Percentiles rank a stretch among this genome's conserved stretches.
Conservation (phyloP, 305 asterid genomes). For the Fraxinus nigra region DNA sequence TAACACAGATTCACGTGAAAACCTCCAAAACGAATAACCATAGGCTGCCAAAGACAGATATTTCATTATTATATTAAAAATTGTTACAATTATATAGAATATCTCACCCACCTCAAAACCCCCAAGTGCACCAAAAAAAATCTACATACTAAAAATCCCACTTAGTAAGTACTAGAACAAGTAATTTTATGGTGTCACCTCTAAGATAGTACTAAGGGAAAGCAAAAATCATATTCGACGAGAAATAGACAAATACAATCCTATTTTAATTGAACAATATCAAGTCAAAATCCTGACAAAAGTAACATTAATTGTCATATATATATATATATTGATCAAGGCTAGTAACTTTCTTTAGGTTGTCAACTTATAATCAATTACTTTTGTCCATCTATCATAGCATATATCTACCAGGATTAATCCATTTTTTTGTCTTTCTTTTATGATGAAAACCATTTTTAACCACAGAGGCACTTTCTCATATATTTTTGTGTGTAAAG, state of each 20-base stretch:
- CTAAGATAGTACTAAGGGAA: neutral
- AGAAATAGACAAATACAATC: neutral
- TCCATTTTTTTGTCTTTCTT: neutral
- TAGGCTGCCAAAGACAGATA: neutral
- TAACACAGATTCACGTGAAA: neutral
- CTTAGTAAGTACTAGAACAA: neutral
- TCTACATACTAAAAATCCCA: neutral
- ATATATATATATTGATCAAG: too few relatives aligned
- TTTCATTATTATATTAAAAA: too few relatives aligned
- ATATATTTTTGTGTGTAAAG: neutral
- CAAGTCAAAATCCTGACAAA: neutral
- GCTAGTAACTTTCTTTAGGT: neutral
- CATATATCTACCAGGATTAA: neutral
- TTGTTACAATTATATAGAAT: neutral
- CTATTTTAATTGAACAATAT: neutral
- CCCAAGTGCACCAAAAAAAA: neutral
- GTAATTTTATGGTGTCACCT: neutral
- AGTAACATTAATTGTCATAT: neutral
- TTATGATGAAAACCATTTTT: neutral
- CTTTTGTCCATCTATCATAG: too few relatives aligned
- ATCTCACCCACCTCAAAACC: neutral
- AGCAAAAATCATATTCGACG: too few relatives aligned
- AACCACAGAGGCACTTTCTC: neutral
- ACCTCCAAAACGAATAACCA: neutral
- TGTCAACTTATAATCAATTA: neutral